Evolutionary conservation across 1,139 yeast genomes (phyloP).

Genomic region (Geotrichum fermentans): DNA sequence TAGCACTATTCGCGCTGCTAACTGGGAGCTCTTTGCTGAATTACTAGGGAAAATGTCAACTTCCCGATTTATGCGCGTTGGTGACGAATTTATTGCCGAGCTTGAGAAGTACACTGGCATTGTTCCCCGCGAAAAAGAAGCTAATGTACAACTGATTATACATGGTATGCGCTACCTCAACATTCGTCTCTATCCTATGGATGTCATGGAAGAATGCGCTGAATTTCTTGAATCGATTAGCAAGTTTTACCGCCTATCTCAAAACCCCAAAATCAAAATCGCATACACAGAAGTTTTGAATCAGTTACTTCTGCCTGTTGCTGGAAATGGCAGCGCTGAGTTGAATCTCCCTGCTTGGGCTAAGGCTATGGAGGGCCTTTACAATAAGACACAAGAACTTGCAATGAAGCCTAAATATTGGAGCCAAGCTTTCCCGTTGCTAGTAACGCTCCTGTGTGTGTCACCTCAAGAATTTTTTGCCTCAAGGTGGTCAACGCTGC

Average conservation of each 20-base stretch:
- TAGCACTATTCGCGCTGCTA: conserved; percentile 76
- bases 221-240: conserved; percentile 82
- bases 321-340: conserved; percentile 85
- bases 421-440: conserved; percentile 65
- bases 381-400: conserved; percentile 46
- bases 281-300: conserved; percentile 85
- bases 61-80: conserved; percentile 75
- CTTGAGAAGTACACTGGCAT: conserved; percentile 52
- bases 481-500: conserved; percentile 64
- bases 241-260: conserved; percentile 68
- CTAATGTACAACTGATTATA: conserved; percentile 66
- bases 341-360: conserved; percentile 96
- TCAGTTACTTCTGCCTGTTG: conserved; percentile 70
- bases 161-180: conserved; percentile 87
- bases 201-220: conserved; percentile 85
- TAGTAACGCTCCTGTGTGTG: conserved; percentile 72
- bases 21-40: conserved; percentile 91
- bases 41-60: conserved; percentile 87
- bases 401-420: conserved; percentile 54
- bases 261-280: conserved; percentile 48
- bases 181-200: conserved; percentile 75
- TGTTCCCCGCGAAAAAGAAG: conserved; percentile 67
- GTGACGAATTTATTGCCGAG: conserved; percentile 91
- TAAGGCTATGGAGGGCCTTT: conserved; percentile 64
- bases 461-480: conserved; percentile 75